These are phyloP conservation scores for Polytrichum formosum DNA, from an alignment of 225 moss, liverwort and hornwort genomes.

Conservation along the genomic window DNA sequence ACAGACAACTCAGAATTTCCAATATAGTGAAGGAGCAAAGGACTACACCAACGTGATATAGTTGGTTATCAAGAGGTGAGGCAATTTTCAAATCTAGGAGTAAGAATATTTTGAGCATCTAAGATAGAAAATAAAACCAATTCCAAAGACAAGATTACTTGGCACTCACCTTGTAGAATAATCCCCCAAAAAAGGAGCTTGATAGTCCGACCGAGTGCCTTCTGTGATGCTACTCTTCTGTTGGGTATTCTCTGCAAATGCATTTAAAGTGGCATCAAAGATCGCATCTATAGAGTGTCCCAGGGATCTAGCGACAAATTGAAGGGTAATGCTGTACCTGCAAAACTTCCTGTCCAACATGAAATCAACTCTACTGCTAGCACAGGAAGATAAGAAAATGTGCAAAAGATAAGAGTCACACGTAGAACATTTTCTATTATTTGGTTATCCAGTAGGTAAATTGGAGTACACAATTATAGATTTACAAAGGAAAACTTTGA, in stretches of 20 bases:
- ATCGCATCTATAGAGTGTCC: not conserved
- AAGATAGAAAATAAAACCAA: not conserved
- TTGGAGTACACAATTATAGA: too few relatives aligned
- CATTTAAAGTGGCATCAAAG: not conserved
- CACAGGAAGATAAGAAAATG: not conserved
- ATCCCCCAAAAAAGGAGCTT: slow-evolving; percentile 52
- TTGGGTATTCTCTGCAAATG: slow-evolving; percentile 34
- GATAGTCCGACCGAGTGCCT: slow-evolving; percentile 37
- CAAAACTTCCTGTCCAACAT: too few relatives aligned
- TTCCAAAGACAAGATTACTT: not conserved
- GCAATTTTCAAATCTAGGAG: too few relatives aligned
- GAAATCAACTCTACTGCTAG: not conserved
- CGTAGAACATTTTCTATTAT: not conserved
- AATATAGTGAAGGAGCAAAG: too few relatives aligned
- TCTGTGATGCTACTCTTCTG: slow-evolving; percentile 36
- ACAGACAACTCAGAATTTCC: too few relatives aligned
- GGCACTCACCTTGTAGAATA: slow-evolving; percentile 45
- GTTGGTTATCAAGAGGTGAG: too few relatives aligned
- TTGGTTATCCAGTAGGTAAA: too few relatives aligned
- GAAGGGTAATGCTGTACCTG: too few relatives aligned
- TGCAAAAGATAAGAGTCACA: not conserved
- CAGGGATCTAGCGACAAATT: too few relatives aligned
- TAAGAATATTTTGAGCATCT: not conserved
- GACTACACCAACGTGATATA: too few relatives aligned
- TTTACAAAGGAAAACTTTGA: too few relatives aligned